phyloP scores from a whole-genome alignment of 2,329 filamentous ascomycete genomes.

The Trichophyton simii region DNA sequence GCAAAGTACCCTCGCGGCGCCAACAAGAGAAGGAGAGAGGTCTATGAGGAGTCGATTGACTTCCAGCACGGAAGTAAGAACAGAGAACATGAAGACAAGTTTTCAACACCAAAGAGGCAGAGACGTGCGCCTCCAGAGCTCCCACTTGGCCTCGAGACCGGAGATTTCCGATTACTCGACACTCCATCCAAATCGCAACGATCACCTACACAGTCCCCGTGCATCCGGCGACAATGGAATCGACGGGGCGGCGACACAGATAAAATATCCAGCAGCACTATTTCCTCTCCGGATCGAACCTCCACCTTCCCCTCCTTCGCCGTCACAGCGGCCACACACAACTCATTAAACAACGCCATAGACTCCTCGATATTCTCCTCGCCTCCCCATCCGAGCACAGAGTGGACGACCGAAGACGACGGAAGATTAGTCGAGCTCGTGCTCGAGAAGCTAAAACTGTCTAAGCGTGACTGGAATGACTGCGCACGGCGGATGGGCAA shows the following conservation, averaged over 20 bases:
- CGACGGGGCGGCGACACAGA: constrained; percentile 13
- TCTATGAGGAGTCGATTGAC: constrained; percentile 26
- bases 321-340: not conserved
- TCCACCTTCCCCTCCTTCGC: not conserved
- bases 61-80: not conserved
- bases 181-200: constrained; percentile 13
- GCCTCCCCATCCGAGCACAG: constrained; percentile 6
- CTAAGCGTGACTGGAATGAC: constrained; percentile 34
- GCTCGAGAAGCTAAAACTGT: constrained; percentile 33
- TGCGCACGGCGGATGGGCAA: constrained; percentile 33
- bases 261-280: not conserved
- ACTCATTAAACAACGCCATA: not conserved
- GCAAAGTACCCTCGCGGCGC: constrained; percentile 10
- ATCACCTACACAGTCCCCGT: constrained; percentile 21
- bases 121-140: constrained; percentile 32
- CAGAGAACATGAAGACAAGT: constrained; percentile 14
- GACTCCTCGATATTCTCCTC: constrained; percentile 7
- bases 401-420: constrained; percentile 33
- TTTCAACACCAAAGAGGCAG: constrained; percentile 35
- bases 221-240: constrained; percentile 11
- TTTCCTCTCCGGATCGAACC: not conserved
- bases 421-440: constrained; percentile 32
- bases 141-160: constrained; percentile 31
- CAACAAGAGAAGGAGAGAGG: constrained; percentile 16
- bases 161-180: constrained; percentile 34